Percentiles rank a stretch among this genome's conserved stretches.
Conservation (phyloP, 208 protist genomes). For the Leishmania arabica region DNA sequence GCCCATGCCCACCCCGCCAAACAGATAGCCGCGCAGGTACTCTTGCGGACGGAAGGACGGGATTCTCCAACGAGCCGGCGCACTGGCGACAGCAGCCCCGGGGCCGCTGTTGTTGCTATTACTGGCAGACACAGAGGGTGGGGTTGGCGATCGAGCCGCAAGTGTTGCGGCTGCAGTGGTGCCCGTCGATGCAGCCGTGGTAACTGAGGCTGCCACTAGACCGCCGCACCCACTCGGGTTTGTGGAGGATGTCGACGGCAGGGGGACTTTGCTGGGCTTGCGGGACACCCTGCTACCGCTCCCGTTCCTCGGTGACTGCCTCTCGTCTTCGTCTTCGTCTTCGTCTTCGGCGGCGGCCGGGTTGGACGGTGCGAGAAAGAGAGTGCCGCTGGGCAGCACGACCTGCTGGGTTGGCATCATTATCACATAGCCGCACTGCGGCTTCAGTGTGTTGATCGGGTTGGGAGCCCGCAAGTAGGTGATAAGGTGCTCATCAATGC, state of each 20-base stretch:
- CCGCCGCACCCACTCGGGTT: background rate
- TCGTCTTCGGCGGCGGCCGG: background rate
- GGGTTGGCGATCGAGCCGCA: background rate
- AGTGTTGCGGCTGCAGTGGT: background rate
- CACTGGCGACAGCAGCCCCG: background rate
- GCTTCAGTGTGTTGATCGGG: conserved; percentile 89
- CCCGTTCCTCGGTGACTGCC: conserved; percentile 5
- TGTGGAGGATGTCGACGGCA: background rate
- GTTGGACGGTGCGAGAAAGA: conserved; percentile 30
- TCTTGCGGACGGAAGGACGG: conserved; percentile 75
- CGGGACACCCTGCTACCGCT: background rate
- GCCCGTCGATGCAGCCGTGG: background rate
- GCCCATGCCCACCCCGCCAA: conserved; percentile 65
- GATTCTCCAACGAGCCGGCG: conserved; percentile 41
- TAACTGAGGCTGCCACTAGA: background rate
- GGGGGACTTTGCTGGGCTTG: background rate
- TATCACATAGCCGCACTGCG: conserved; percentile 86
- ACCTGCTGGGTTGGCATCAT: conserved; percentile 54
- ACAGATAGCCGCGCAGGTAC: conserved; percentile 80
- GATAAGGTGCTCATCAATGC: conserved; percentile 54
- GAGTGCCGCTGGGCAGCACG: conserved; percentile 22
- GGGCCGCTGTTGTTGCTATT: conserved; percentile 6
- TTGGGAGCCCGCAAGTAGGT: conserved; percentile 88
- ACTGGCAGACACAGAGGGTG: background rate
- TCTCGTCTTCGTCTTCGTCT: conserved; percentile 3